Evolutionary conservation across 306 rosid species (phyloP).

Genomic region (Prunus dulcis): DNA sequence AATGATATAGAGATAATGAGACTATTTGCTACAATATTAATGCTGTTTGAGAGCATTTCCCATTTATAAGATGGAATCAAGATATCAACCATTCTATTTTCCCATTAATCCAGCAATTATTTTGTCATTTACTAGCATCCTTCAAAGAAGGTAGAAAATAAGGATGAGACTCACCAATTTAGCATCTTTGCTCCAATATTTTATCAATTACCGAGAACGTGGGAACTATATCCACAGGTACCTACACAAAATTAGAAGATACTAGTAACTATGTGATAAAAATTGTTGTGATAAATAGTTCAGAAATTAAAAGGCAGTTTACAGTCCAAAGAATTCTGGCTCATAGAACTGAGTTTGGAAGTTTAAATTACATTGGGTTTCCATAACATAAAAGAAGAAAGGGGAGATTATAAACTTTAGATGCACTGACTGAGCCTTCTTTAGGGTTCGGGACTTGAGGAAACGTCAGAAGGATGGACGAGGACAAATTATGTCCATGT

Average conservation of each 20-base stretch:
- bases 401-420: background rate
- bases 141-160: background rate
- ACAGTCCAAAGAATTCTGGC: background rate
- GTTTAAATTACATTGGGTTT: background rate
- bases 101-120: background rate
- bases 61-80: background rate
- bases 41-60: no score
- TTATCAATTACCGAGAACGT: constrained; percentile 63
- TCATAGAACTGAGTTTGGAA: background rate
- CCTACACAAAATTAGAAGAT: constrained; percentile 35
- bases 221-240: constrained; percentile 82
- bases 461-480: no score
- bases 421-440: no score
- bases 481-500: no score
- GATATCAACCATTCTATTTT: background rate
- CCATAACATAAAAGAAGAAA: background rate
- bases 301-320: background rate
- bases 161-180: constrained; percentile 12
- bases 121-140: background rate
- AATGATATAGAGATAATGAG: no score
- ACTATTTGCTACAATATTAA: no score
- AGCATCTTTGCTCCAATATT: constrained; percentile 36
- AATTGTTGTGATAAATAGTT: background rate
- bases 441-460: no score
- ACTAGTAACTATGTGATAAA: no score